Conservation (phyloP, 768 basidiomycete genomes). For the Russula ochroleuca region DNA sequence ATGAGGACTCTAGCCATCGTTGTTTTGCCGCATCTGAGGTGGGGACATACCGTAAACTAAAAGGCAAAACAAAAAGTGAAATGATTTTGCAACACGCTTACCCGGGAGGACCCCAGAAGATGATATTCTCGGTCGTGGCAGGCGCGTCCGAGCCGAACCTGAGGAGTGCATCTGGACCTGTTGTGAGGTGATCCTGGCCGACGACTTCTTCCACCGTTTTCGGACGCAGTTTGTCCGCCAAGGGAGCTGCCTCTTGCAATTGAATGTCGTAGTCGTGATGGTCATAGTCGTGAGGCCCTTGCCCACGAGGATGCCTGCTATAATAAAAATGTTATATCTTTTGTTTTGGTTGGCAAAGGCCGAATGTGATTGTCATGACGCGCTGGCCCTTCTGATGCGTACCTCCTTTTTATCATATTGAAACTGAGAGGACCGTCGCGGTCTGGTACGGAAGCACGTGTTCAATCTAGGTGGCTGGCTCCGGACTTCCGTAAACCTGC, state of each 20-base stretch:
- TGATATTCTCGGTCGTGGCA: slow-evolving; percentile 54
- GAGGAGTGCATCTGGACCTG: slow-evolving; percentile 53
- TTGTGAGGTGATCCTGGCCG: slow-evolving; percentile 64
- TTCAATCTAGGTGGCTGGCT: too few relatives aligned
- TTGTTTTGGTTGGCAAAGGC: too few relatives aligned
- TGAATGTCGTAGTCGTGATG: background rate
- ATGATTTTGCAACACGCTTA: slow-evolving; percentile 26
- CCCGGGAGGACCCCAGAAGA: slow-evolving; percentile 78
- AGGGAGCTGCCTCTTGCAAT: slow-evolving; percentile 39
- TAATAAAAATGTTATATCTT: too few relatives aligned
- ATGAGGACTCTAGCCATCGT: slow-evolving; percentile 73
- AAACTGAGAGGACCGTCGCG: too few relatives aligned
- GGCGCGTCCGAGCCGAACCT: slow-evolving; percentile 44
- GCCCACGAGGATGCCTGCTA: background rate
- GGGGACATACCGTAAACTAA: background rate
- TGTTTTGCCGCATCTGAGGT: slow-evolving; percentile 61
- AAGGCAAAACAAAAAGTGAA: slow-evolving; percentile 3
- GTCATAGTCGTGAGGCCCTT: background rate
- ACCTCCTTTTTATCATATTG: too few relatives aligned
- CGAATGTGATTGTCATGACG: too few relatives aligned
- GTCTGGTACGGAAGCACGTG: too few relatives aligned
- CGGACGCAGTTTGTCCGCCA: slow-evolving; percentile 74
- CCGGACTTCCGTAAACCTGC: too few relatives aligned
- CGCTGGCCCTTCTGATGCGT: too few relatives aligned
- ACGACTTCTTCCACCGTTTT: slow-evolving; percentile 58